phyloP scores from a whole-genome alignment of 805 yeast genomes.

The Myxozyma kluyveri region DNA sequence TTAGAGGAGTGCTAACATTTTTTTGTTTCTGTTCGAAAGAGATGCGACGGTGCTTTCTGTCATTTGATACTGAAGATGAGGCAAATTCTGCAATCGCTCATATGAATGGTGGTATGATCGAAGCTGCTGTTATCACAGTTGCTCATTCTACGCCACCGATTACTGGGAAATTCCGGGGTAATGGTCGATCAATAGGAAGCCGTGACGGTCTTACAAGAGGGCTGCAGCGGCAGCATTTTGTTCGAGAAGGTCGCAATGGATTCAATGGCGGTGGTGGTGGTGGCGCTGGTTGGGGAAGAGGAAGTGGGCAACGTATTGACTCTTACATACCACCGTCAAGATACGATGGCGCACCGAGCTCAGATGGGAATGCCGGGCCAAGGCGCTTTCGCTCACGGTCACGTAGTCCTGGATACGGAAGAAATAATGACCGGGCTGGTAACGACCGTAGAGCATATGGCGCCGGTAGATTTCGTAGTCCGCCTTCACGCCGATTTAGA shows the following conservation, averaged over 20 bases:
- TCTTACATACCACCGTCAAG: conserved; percentile 13
- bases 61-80: conserved; percentile 15
- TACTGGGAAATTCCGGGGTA: conserved; percentile 1
- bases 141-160: conserved; percentile 13
- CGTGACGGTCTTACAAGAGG: no score
- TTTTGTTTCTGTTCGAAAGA: not conserved
- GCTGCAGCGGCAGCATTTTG: no score
- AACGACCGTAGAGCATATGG: no score
- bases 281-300: conserved; percentile 11
- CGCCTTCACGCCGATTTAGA: not conserved
- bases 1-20: not conserved
- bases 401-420: no score
- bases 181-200: no score
- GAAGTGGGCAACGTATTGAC: conserved; percentile 7
- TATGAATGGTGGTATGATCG: conserved; percentile 27
- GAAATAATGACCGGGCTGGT: no score
- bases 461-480: no score
- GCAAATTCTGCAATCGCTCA: conserved; percentile 27
- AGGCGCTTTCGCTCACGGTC: not conserved
- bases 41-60: conserved; percentile 17
- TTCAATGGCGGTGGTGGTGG: conserved; percentile 4
- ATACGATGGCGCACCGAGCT: conserved; percentile 9
- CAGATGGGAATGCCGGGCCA: no score
- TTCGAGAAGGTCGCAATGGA: no score
- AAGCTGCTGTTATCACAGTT: conserved; percentile 20